phyloP scores from a whole-genome alignment of 106 monocot genomes.

The Acorus calamus region DNA sequence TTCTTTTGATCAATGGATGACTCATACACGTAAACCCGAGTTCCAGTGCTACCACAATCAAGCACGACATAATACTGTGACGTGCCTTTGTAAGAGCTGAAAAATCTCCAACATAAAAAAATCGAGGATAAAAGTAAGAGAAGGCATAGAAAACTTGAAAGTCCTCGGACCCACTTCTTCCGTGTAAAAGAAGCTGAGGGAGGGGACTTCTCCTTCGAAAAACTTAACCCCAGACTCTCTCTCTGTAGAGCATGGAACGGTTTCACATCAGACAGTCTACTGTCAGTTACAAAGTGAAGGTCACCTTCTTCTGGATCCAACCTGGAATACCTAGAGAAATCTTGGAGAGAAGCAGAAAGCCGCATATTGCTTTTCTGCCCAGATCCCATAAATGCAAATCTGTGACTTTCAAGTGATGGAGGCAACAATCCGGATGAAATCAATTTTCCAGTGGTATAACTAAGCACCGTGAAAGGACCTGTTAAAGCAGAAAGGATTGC shows the following conservation, averaged over 20 bases:
- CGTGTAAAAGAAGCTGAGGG: slow-evolving; percentile 22
- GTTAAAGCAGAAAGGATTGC: too few species aligned
- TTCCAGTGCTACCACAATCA: slow-evolving; percentile 96
- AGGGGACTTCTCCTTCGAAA: slow-evolving; percentile 76
- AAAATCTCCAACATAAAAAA: slow-evolving; percentile 36
- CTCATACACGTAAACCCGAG: slow-evolving; percentile 84
- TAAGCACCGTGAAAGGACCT: too few species aligned
- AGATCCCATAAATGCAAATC: not conserved
- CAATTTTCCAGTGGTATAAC: too few species aligned
- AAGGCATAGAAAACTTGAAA: slow-evolving; percentile 17
- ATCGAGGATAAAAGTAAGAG: slow-evolving; percentile 27
- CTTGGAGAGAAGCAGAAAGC: slow-evolving; percentile 64
- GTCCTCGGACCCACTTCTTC: slow-evolving; percentile 37
- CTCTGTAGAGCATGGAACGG: slow-evolving; percentile 37
- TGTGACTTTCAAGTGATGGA: too few species aligned
- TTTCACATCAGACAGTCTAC: slow-evolving; percentile 21
- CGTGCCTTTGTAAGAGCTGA: slow-evolving; percentile 17
- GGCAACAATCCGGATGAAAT: too few species aligned
- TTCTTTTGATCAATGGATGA: slow-evolving; percentile 34
- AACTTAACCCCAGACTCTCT: slow-evolving; percentile 44
- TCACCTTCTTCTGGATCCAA: slow-evolving; percentile 26
- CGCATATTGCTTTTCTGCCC: slow-evolving; percentile 38
- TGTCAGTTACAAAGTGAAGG: slow-evolving; percentile 29
- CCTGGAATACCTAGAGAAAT: slow-evolving; percentile 46
- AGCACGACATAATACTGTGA: slow-evolving; percentile 72